Evolutionary conservation across 2,329 filamentous ascomycete species (phyloP), one percentile per base, ranked within the genome.

Genomic region (Talaromyces sp.): DNA sequence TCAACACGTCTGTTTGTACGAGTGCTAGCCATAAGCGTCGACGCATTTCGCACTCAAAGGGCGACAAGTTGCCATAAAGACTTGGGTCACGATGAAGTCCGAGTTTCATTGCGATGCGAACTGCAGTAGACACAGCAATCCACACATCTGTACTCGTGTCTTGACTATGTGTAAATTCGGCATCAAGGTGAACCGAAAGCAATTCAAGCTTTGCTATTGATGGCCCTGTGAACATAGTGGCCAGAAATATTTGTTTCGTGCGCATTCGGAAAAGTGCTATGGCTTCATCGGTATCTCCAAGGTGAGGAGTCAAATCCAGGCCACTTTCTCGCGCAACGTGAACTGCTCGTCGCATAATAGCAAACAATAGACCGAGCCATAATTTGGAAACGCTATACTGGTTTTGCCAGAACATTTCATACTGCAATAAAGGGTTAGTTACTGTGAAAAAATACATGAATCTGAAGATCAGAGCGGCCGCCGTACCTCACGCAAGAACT

Each of bases 31-130:
- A 78, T 13, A 78, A 64, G 36, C 76, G 69, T 22, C 76, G 66
- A 19, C 76, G 70, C 69, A 78, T 83, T 71, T 86, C 84, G 22
- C 81, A 83, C 65, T 84, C 78, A 65, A 84, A 85, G 1, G 80
- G 75, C 3, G 78, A 75, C 59, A 85, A 78, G 58, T 78, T 79
- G 3, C 80, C 73, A 67, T 82, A 83, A 51, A 81, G 79, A 8
- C 74, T 80, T n/a, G 82, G 75, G 69, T 85, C 84, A 60, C 84
- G 77, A 70, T 86, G 84, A 63, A 84, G 80, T 22, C 84, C 84
- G 81, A 85, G 85, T 28, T 82, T 77, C 82, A 86, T 85, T 6
- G 83, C 83, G 30, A 85, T 70, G 10, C 83, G 78, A 10, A 83
- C 81, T 58, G 85, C 81, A 65, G 85, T 78, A 49, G 82, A 80